Percentiles rank a stretch among this genome's conserved stretches.
phyloP scores from a whole-genome alignment of 192 early-diverging fungal species.

The Entrophospora sp. region DNA sequence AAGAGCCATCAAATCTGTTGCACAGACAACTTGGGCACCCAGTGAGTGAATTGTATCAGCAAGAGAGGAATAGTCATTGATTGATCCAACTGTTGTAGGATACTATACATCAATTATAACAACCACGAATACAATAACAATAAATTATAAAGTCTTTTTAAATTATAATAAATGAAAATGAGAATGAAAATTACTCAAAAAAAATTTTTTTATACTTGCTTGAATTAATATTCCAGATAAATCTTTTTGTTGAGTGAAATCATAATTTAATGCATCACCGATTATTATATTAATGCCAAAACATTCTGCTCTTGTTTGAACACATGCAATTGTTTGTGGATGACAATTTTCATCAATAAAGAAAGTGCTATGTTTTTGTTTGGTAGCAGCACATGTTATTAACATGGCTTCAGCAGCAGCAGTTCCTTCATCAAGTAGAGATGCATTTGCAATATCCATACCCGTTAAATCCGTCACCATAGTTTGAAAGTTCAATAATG shows the following conservation, averaged over 20 bases:
- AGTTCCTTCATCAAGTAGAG: constrained; percentile 97
- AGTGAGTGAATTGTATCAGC: constrained; percentile 67
- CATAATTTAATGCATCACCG: constrained; percentile 69
- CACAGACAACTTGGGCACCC: constrained; percentile 83
- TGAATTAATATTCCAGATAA: constrained; percentile 87
- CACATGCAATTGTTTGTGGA: constrained; percentile 90
- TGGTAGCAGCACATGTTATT: constrained; percentile 66
- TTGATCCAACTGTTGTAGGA: constrained; percentile 80
- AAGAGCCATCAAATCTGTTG: constrained; percentile 89
- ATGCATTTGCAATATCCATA: constrained; percentile 94
- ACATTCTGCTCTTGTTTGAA: constrained; percentile 90
- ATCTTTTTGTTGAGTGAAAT: constrained; percentile 67
- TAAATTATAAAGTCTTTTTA: constrained; percentile 19
- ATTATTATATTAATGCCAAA: constrained; percentile 89
- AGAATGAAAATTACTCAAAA: not conserved
- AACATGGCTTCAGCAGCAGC: constrained; percentile 98
- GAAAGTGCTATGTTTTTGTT: constrained; percentile 78
- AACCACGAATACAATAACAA: not conserved
- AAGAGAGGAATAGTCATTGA: constrained; percentile 76
- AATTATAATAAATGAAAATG: not conserved
- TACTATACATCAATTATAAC: constrained; percentile 73
- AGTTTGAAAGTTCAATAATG: constrained; percentile 96
- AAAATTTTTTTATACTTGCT: constrained; percentile 45
- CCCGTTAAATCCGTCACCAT: constrained; percentile 94
- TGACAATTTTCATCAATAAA: constrained; percentile 90